Conservation (phyloP, 345 rosid species). For the Psidium guajava region DNA sequence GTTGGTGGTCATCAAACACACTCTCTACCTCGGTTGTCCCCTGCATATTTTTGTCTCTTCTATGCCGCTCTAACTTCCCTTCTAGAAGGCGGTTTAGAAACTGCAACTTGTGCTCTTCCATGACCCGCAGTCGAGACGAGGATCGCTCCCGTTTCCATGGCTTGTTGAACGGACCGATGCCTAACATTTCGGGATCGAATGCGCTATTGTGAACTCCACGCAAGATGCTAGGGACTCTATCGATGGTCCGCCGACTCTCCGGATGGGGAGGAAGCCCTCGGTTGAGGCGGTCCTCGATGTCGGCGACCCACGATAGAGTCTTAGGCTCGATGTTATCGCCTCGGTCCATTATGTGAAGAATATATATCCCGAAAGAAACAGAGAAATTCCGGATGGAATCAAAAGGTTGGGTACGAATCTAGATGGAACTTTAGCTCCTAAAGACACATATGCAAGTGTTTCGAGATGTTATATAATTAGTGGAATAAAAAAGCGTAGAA, state of each 20-base stretch:
- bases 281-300: background rate
- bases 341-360: background rate
- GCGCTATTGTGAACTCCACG: background rate
- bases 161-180: background rate
- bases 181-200: background rate
- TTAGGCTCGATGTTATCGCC: background rate
- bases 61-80: background rate
- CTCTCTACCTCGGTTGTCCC: background rate
- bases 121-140: background rate
- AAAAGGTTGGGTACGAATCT: background rate
- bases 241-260: background rate
- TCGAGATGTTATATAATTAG: too few species aligned
- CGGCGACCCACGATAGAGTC: background rate
- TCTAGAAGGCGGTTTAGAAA: background rate
- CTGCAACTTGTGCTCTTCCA: slow-evolving; percentile 8
- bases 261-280: background rate
- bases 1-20: background rate
- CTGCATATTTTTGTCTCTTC: background rate
- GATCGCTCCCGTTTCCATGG: too few species aligned
- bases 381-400: background rate
- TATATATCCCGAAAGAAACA: background rate
- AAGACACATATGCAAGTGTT: background rate
- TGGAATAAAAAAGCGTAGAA: too few species aligned
- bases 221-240: background rate
- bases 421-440: background rate